Evolutionary conservation across 768 basidiomycete species (phyloP).

Genomic region (Hebeloma cylindrosporum): DNA sequence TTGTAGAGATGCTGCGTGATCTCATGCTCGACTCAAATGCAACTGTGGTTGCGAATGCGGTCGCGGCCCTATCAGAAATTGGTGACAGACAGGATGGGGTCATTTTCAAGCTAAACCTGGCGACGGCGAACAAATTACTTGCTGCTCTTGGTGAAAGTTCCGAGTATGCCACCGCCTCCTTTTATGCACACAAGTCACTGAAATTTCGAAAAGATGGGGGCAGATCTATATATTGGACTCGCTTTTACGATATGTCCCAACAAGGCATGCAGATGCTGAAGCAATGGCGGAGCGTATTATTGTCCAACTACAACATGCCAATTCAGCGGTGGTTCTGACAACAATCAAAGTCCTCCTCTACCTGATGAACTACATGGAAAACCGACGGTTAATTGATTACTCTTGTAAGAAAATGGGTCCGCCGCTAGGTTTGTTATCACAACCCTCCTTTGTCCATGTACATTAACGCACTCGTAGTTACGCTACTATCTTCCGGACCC

Average conservation of each 20-base stretch:
- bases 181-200: constrained; percentile 11
- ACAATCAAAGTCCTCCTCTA: constrained; percentile 95
- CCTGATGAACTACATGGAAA: constrained; percentile 99
- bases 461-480: constrained; percentile 52
- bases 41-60: constrained; percentile 96
- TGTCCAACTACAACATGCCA: constrained; percentile 94
- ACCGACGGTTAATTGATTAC: constrained; percentile 78
- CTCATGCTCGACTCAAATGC: constrained; percentile 93
- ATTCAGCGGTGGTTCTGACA: constrained; percentile 98
- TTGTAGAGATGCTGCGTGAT: constrained; percentile 88
- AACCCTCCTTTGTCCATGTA: constrained; percentile 4
- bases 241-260: constrained; percentile 90
- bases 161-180: constrained; percentile 62
- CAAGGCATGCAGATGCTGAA: constrained; percentile 84
- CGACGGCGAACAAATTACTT: constrained; percentile 86
- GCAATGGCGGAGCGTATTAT: constrained; percentile 94
- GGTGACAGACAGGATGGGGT: constrained; percentile 94
- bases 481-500: constrained; percentile 92
- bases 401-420: constrained; percentile 99
- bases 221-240: constrained; percentile 98
- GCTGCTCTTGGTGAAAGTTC: constrained; percentile 94
- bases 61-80: constrained; percentile 95
- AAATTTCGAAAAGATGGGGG: constrained; percentile 73
- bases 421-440: constrained; percentile 67
- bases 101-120: constrained; percentile 84